Base-by-base conservation (phyloP, 2,329 filamentous ascomycete species). In the Tympanopsis confertula region DNA sequence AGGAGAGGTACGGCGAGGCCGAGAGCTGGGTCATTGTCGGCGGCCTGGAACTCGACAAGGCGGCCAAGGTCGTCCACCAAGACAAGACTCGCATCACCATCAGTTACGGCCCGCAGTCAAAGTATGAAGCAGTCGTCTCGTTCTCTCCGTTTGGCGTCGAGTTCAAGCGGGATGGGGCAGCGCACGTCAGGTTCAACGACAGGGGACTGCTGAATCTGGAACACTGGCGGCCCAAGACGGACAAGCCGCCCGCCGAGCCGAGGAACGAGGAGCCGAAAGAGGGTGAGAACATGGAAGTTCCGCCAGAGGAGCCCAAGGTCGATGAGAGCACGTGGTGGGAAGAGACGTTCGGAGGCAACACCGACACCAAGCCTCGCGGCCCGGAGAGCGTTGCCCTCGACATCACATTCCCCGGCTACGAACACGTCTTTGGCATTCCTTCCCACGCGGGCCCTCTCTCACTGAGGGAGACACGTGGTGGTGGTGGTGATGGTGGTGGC, bases 241-340 rank as follows among this genome's bases (percentile, higher is more conserved):
- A 94, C 22, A 7, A n/a, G 7, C 22, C 22, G 22, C 22, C 22
- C n/a, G n/a, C n/a, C n/a, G n/a, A n/a, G n/a, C n/a, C n/a, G n/a
- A n/a, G n/a, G n/a, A n/a, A n/a, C n/a, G n/a, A n/a, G n/a, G n/a
- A n/a, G n/a, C n/a, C n/a, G n/a, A n/a, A n/a, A n/a, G n/a, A n/a
- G n/a, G n/a, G n/a, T n/a, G n/a, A n/a, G n/a, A n/a, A n/a, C n/a
- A n/a, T n/a, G n/a, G n/a, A n/a, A n/a, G n/a, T n/a, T n/a, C n/a
- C n/a, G n/a, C n/a, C n/a, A 26, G 58, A 64, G 35, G 53, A 58
- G 32, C 53, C 58, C 20, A 43, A 59, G 12, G 69, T 66, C 12
- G 84, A 91, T 46, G 84, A 95, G 54, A 83, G 80, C 60, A 95
- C 88, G 3, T 95, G 87, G 86, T 98, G 91, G 91, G 91, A 98